Base-by-base conservation (phyloP, 2,329 filamentous ascomycete genomes). In the Penicillium crustosum region DNA sequence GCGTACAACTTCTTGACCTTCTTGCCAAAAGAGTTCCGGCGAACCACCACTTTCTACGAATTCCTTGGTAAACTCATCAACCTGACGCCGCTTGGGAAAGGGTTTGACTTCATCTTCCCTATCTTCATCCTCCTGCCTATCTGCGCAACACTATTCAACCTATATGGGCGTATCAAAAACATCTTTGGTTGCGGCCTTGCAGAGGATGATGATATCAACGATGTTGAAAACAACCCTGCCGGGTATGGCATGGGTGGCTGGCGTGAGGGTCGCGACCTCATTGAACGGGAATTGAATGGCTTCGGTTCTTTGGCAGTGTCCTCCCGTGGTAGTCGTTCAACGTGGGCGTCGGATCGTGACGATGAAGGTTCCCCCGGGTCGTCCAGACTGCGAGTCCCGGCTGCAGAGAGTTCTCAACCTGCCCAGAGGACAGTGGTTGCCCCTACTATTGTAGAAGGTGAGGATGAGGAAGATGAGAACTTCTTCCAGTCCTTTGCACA, bases 1-100 rank as follows among this genome's bases (percentile, higher is more conserved):
- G 88, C 90, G 4, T 99, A 96, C 83, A 99, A 99, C 77, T 99
- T 97, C 71, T 83, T 96, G 73, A 97, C 93, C 0, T 93, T 97
- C 72, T 77, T 97, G 23, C 89, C 90, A 0, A 81, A 80, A 8
- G 80, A 81, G 13, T 85, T 96, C 42, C 93, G 92, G 70, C 77
- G 82, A 57, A 83, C 87, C 66, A 97, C 93, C 0, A 86, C 87
- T 0, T 99, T 97, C 75, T 96, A 93, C 77, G 75, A 84, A 42
- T 96, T 99, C 68, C 83, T 99, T 0, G 94, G 94, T 7, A 79
- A 85, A 43, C 83, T 91, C 12, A 91, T 99, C 73, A 86, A 93
- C 68, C 81, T 97, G 17, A 97, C 92, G 0, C 85, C 88, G 0
- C 79, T 97, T 1, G 91, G 93, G 4, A 84, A 86, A 44, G 90